Conservation (phyloP, 1,284 basidiomycete genomes). For the Gomphus bonarii region DNA sequence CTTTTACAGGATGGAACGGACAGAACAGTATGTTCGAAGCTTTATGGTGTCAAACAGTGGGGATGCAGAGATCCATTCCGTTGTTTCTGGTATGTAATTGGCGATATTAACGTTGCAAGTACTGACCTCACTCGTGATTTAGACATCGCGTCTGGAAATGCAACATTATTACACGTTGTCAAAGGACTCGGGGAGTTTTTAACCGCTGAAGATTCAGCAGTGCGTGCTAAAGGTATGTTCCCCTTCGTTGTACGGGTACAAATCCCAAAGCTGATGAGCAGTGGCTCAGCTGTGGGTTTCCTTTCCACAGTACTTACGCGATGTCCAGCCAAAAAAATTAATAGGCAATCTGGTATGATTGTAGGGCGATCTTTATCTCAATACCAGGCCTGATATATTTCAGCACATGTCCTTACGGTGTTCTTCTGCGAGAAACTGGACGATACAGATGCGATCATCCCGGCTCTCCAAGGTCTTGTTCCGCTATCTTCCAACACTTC, state of each 20-base stretch:
- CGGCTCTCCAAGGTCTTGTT: slow-evolving; percentile 65
- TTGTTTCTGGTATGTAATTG: slow-evolving; percentile 41
- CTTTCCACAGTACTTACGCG: slow-evolving; percentile 54
- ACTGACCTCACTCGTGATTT: not conserved
- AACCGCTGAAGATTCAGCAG: slow-evolving; percentile 73
- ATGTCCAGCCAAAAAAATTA: slow-evolving; percentile 58
- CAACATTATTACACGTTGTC: slow-evolving; percentile 74
- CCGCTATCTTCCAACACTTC: slow-evolving; percentile 55
- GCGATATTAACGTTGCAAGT: slow-evolving; percentile 8
- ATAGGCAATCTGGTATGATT: slow-evolving; percentile 65
- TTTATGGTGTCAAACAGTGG: slow-evolving; percentile 55
- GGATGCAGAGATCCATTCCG: slow-evolving; percentile 45
- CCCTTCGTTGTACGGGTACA: not conserved
- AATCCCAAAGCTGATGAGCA: not conserved
- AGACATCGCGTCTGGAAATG: slow-evolving; percentile 57
- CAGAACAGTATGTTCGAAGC: slow-evolving; percentile 53
- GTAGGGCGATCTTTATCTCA: not conserved
- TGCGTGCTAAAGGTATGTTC: slow-evolving; percentile 65
- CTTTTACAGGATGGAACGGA: slow-evolving; percentile 22
- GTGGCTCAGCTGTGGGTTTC: slow-evolving; percentile 60
- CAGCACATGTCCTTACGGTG: slow-evolving; percentile 71
- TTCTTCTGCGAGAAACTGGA: slow-evolving; percentile 87
- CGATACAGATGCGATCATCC: slow-evolving; percentile 73
- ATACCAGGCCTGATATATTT: slow-evolving; percentile 9
- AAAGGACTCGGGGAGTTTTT: slow-evolving; percentile 81